phyloP scores from a whole-genome alignment of 495 filamentous ascomycete species.

The Rusavskia elegans region DNA sequence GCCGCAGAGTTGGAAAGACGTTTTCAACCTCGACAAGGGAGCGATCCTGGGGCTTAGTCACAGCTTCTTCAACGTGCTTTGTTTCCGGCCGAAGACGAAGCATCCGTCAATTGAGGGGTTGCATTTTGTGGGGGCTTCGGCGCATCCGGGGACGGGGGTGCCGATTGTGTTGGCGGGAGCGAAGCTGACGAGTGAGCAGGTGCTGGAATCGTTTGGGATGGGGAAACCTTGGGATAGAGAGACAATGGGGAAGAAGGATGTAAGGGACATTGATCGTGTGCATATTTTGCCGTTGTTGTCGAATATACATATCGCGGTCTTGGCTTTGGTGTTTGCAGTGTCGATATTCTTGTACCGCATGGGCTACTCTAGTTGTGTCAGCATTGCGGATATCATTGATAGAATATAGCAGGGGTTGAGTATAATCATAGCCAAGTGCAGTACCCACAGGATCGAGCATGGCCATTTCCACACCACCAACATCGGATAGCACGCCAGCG shows the following conservation, averaged over 20 bases:
- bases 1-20: constrained; percentile 40
- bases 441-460: too few relatives aligned
- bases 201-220: constrained; percentile 22
- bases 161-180: constrained; percentile 50
- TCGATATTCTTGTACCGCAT: too few relatives aligned
- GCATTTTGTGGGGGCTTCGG: constrained; percentile 55
- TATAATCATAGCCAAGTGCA: too few relatives aligned
- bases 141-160: constrained; percentile 58
- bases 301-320: constrained; percentile 12
- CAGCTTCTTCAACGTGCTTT: constrained; percentile 54
- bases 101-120: constrained; percentile 29
- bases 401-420: too few relatives aligned
- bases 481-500: too few relatives aligned
- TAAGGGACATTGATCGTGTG: constrained; percentile 12
- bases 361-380: too few relatives aligned
- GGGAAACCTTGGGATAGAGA: constrained; percentile 9
- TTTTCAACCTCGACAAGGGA: constrained; percentile 55
- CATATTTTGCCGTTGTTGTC: constrained; percentile 13
- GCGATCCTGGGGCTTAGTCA: constrained; percentile 53
- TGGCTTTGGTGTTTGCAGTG: neutral
- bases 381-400: too few relatives aligned
- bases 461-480: too few relatives aligned
- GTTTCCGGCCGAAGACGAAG: constrained; percentile 43
- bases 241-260: neutral
- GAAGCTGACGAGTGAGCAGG: constrained; percentile 42